Base-by-base conservation (phyloP, 2,329 filamentous ascomycete species). In the Metarhizium brunneum region DNA sequence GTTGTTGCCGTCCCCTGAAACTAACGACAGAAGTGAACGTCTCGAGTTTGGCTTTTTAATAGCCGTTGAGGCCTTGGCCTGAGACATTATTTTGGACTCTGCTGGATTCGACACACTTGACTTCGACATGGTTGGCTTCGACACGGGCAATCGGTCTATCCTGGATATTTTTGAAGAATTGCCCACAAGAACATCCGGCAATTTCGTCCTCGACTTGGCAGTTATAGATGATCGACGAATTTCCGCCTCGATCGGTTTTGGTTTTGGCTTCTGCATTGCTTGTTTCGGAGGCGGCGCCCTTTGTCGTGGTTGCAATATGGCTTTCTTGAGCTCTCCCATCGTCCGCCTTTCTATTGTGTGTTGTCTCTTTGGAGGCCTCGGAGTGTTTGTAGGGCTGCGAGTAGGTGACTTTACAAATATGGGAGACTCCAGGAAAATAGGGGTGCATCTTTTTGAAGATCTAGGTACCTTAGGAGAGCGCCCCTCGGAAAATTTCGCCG, bases 241-340 rank as follows among this genome's bases (percentile, higher is more conserved):
- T 30, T 51, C 55, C 47, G 48, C 40, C 14, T 47, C 55, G 16
- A 11, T 11, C n/a, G 14, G 11, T 14, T 52, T 42, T 6, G 47
- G 18, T 43, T 47, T 52, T 4, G 49, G 47, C 29, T 54, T 52
- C 48, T 49, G 18, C n/a, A 53, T 25, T 30, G 25, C 16, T 18
- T 43, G 52, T 45, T 52, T 54, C 14, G 42, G 52, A 4, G 29
- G 14, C 43, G n/a, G 20, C 5, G 25, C 47, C 54, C 32, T 54
- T 48, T 18, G 25, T 29, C 16, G 30, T n/a, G 56, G 56, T n/a
- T 52, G 52, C 47, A 53, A 54, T 7, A 58, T 42, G 8, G 56
- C 56, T 30, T 56, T 51, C 43, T 56, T 58, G 36, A 58, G 20
- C 3, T 58, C 54, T 29, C 54, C 48, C 56, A 56, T 58, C 6